phyloP scores from a whole-genome alignment of 2,329 filamentous ascomycete genomes.

The Trichoderma koningii region DNA sequence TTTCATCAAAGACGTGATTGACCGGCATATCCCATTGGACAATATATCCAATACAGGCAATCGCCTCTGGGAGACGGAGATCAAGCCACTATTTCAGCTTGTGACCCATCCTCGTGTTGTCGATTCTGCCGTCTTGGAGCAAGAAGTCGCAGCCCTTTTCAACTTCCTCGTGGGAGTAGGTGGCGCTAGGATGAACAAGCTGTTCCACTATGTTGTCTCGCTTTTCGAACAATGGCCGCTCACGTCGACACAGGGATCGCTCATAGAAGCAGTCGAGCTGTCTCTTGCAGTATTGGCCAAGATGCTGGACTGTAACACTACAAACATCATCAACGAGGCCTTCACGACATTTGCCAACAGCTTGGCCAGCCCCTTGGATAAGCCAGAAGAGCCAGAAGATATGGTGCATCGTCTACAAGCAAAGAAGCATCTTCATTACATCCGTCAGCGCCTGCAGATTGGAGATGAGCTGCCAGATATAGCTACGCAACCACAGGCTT shows the following conservation, averaged over 20 bases:
- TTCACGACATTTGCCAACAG: constrained; percentile 28
- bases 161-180: constrained; percentile 42
- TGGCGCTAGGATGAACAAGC: constrained; percentile 35
- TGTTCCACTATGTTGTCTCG: constrained; percentile 39
- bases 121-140: constrained; percentile 44
- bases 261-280: constrained; percentile 35
- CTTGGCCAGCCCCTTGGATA: constrained; percentile 33
- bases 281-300: constrained; percentile 39
- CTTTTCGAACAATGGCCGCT: constrained; percentile 32
- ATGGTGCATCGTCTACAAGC: constrained; percentile 38
- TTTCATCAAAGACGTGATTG: constrained; percentile 35
- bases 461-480: constrained; percentile 31
- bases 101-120: constrained; percentile 41
- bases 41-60: background rate
- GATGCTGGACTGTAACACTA: constrained; percentile 43
- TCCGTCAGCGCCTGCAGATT: constrained; percentile 37
- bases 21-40: constrained; percentile 32
- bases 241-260: constrained; percentile 22
- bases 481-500: constrained; percentile 28
- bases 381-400: constrained; percentile 27
- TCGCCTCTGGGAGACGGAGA: constrained; percentile 34
- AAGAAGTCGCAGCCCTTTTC: constrained; percentile 41
- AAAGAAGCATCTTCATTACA: constrained; percentile 38
- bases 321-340: constrained; percentile 37
- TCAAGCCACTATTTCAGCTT: constrained; percentile 41